Evolutionary conservation across 1,284 basidiomycete species (phyloP).

Genomic region (Puccinia brachypodii): DNA sequence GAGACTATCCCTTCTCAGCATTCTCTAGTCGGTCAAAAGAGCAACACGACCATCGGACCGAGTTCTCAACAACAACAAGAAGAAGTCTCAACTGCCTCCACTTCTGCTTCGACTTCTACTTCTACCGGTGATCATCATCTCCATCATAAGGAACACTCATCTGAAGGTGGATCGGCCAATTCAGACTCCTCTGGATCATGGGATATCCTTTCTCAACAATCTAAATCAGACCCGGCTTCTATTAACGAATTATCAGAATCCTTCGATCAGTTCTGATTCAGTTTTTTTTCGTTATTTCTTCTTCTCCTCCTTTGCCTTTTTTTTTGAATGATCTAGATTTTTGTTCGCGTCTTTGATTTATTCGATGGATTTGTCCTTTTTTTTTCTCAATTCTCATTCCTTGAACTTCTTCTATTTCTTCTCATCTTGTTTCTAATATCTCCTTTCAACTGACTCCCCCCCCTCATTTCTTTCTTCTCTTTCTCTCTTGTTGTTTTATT

Average conservation of each 20-base stretch:
- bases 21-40: neutral
- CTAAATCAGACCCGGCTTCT: constrained; percentile 5
- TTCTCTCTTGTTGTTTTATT: neutral
- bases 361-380: neutral
- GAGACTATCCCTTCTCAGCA: neutral
- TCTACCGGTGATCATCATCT: neutral
- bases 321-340: too few species aligned
- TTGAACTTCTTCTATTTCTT: neutral
- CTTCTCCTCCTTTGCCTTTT: neutral
- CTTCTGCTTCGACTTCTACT: neutral
- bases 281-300: neutral
- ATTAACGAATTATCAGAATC: neutral
- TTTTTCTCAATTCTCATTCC: too few species aligned
- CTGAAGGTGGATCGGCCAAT: neutral
- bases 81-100: too few species aligned
- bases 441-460: too few species aligned
- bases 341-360: too few species aligned
- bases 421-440: neutral
- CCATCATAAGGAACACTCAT: too few species aligned
- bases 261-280: neutral
- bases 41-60: neutral
- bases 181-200: neutral
- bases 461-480: neutral
- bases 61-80: neutral
- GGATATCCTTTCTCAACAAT: constrained; percentile 24